Evolutionary conservation across 371 early-diverging fungal species (phyloP).

Genomic region (Mortierella sp.): DNA sequence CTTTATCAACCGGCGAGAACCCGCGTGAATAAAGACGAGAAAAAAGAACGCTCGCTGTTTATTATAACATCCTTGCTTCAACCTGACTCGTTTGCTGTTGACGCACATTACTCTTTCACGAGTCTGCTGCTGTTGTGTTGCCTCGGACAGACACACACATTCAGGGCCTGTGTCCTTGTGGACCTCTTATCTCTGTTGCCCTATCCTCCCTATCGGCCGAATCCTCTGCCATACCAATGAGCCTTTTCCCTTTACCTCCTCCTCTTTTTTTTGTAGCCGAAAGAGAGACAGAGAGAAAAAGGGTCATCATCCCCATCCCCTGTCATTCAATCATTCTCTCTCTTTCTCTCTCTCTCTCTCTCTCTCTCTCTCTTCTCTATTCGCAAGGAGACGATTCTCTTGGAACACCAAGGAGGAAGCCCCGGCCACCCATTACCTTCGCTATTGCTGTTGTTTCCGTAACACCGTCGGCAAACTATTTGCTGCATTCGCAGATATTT

Average conservation of each 20-base stretch:
- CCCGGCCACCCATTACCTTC: too few species aligned
- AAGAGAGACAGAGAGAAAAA: too few species aligned
- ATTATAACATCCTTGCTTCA: not conserved
- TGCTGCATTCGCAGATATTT: too few species aligned
- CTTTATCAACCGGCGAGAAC: not conserved
- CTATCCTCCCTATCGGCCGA: not conserved
- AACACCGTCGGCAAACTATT: too few species aligned
- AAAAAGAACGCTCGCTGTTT: not conserved
- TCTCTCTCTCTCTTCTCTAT: not conserved
- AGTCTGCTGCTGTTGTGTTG: not conserved
- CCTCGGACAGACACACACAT: not conserved
- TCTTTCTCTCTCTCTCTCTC: not conserved
- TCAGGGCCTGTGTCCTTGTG: not conserved
- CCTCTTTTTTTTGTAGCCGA: not conserved
- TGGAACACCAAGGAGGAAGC: too few species aligned
- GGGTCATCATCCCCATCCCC: constrained; percentile 14
- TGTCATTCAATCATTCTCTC: not conserved
- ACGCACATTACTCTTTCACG: not conserved
- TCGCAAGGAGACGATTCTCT: not conserved
- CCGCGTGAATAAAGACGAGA: not conserved
- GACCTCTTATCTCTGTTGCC: not conserved
- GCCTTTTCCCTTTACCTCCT: constrained; percentile 1
- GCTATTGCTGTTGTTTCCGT: too few species aligned
- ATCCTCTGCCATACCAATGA: not conserved
- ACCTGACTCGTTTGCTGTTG: not conserved